These are phyloP conservation scores for Platismatia glauca DNA, from an alignment of 495 filamentous ascomycete species.

Conservation along the genomic window DNA sequence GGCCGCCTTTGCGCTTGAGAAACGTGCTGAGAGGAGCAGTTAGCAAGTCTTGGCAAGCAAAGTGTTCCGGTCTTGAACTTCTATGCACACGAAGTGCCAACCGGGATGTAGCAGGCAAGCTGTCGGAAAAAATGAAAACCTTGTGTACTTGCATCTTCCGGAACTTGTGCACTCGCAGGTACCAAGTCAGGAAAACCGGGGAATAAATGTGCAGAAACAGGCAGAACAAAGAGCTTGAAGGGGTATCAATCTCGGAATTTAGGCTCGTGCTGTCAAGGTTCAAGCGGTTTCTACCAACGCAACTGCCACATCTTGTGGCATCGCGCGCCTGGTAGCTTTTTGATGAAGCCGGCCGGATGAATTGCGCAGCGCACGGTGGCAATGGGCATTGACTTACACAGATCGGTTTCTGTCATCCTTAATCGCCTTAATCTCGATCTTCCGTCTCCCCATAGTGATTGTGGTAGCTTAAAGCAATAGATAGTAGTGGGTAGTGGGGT, in stretches of 20 bases:
- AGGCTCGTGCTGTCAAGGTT: too few species aligned
- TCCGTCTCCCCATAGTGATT: constrained; percentile 52
- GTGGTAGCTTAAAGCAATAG: background rate
- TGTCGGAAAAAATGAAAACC: too few species aligned
- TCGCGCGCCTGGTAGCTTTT: too few species aligned
- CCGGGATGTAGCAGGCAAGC: constrained; percentile 7
- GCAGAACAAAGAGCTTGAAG: too few species aligned
- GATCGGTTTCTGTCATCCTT: constrained; percentile 98
- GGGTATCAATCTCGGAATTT: too few species aligned
- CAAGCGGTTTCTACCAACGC: too few species aligned
- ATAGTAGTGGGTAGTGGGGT: constrained; percentile 4
- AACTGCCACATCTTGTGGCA: too few species aligned
- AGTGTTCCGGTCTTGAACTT: constrained; percentile 3
- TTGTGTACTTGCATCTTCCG: too few species aligned
- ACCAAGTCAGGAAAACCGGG: too few species aligned
- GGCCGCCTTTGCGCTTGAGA: constrained; percentile 92
- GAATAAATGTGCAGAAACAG: too few species aligned
- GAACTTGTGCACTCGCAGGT: too few species aligned
- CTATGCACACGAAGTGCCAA: constrained; percentile 9
- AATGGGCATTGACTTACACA: constrained; percentile 59
- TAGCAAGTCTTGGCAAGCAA: constrained; percentile 5
- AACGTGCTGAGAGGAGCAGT: constrained; percentile 61
- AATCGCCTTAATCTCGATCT: constrained; percentile 99
- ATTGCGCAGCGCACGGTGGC: background rate
- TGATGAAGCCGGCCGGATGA: constrained; percentile 1